Conservation (phyloP, 2,329 filamentous ascomycete genomes). For the Aspergillus pseudoterreus region DNA sequence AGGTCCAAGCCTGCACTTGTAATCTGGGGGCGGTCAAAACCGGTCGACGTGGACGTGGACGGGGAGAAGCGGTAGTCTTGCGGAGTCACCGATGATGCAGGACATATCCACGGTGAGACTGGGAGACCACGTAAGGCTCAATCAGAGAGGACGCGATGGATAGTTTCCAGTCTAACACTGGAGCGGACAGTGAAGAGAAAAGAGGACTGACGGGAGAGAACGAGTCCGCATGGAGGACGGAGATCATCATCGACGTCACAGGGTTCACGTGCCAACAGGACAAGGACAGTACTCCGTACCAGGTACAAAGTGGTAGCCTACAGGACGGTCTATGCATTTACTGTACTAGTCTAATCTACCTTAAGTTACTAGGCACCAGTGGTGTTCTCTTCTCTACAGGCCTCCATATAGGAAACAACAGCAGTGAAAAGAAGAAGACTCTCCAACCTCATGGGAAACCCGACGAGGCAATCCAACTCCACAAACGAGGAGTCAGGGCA, state of each 20-base stretch:
- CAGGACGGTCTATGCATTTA: neutral
- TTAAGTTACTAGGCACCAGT: too few species aligned
- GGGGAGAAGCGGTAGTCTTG: too few species aligned
- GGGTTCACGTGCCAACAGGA: constrained; percentile 1
- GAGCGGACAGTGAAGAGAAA: neutral
- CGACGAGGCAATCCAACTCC: constrained; percentile 9
- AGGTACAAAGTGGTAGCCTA: too few species aligned
- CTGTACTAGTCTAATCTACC: neutral
- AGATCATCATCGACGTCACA: constrained; percentile 15
- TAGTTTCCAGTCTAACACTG: constrained; percentile 7
- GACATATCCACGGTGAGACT: constrained; percentile 23
- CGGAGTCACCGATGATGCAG: constrained; percentile 16
- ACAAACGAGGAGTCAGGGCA: constrained; percentile 21
- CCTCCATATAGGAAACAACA: constrained; percentile 32
- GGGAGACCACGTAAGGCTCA: constrained; percentile 5
- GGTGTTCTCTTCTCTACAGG: constrained; percentile 34
- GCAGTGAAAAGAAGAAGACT: constrained; percentile 38
- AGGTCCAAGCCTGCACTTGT: neutral
- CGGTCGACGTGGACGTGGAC: too few species aligned
- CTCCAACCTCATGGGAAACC: neutral
- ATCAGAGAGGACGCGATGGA: neutral
- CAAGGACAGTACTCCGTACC: too few species aligned
- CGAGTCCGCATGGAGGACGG: neutral
- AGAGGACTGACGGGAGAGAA: neutral
- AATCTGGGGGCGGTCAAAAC: neutral